Evolutionary conservation across 345 rosid genomes (phyloP).

Genomic region (Boechera divaricarpa): DNA sequence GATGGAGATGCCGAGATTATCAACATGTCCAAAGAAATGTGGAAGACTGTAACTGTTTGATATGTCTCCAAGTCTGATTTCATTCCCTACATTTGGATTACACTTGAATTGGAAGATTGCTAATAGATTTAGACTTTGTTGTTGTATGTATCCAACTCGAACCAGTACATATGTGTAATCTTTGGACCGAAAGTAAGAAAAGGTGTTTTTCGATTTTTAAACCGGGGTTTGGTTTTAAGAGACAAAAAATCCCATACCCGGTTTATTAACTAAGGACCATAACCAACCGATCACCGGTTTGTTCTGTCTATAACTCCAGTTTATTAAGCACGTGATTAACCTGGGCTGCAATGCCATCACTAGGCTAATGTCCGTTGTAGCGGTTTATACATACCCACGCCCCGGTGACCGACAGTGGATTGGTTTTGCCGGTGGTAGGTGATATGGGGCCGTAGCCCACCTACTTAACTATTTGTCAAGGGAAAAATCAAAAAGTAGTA

Average conservation of each 20-base stretch:
- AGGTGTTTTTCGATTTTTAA: background rate
- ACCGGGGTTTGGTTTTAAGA: slow-evolving; percentile 13
- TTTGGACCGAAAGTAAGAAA: background rate
- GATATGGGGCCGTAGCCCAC: slow-evolving; percentile 26
- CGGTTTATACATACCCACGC: slow-evolving; percentile 1
- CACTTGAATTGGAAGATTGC: slow-evolving; percentile 3
- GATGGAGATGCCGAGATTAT: slow-evolving; percentile 64
- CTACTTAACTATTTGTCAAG: background rate
- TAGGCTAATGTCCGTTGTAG: slow-evolving; percentile 4
- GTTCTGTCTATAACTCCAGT: slow-evolving; percentile 1
- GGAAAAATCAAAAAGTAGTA: no score
- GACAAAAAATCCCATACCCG: background rate
- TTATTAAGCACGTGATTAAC: slow-evolving; percentile 35
- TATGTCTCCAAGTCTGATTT: slow-evolving; percentile 5
- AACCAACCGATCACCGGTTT: slow-evolving; percentile 17
- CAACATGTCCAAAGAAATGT: slow-evolving; percentile 73
- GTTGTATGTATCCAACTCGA: slow-evolving; percentile 18
- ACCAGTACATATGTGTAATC: slow-evolving; percentile 10
- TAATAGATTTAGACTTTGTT: slow-evolving; percentile 7
- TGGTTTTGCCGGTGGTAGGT: slow-evolving; percentile 29
- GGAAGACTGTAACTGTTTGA: slow-evolving; percentile 62
- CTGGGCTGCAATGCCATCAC: slow-evolving; percentile 8
- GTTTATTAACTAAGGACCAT: background rate
- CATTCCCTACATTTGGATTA: background rate
- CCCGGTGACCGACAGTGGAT: slow-evolving; percentile 7